Conservation (phyloP, 192 early-diverging fungal genomes). For the Dissophora globulifera region DNA sequence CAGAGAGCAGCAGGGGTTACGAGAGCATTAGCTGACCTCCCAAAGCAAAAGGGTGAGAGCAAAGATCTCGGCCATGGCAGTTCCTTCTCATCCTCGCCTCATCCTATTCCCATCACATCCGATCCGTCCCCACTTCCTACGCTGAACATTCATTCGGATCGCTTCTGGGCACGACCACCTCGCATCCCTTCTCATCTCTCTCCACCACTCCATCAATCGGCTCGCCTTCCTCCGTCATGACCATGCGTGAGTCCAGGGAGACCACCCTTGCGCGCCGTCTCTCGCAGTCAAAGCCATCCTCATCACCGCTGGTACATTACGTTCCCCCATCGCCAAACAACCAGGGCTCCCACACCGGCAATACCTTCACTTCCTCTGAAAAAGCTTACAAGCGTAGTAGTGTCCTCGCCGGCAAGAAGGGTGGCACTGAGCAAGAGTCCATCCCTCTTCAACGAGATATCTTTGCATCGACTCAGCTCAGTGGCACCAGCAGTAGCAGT, state of each 20-base stretch:
- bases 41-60: no score
- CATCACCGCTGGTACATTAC: neutral
- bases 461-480: neutral
- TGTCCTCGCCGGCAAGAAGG: constrained; percentile 22
- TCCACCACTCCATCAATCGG: neutral
- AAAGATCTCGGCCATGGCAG: no score
- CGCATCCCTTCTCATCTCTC: neutral
- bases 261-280: constrained; percentile 32
- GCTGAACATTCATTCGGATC: neutral
- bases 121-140: no score
- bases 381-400: constrained; percentile 14
- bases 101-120: no score
- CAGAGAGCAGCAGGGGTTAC: no score
- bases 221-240: neutral
- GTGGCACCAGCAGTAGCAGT: no score
- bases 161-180: no score
- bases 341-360: neutral
- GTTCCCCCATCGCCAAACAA: neutral
- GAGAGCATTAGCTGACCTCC: no score
- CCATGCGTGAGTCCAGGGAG: constrained; percentile 31
- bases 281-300: constrained; percentile 32
- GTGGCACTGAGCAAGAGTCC: constrained; percentile 11
- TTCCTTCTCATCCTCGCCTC: no score
- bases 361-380: constrained; percentile 8
- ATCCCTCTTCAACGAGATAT: no score